Percentiles rank a stretch among this genome's conserved stretches.
Conservation (phyloP, 805 yeast genomes). For the Debaryomyces tyrocola region DNA sequence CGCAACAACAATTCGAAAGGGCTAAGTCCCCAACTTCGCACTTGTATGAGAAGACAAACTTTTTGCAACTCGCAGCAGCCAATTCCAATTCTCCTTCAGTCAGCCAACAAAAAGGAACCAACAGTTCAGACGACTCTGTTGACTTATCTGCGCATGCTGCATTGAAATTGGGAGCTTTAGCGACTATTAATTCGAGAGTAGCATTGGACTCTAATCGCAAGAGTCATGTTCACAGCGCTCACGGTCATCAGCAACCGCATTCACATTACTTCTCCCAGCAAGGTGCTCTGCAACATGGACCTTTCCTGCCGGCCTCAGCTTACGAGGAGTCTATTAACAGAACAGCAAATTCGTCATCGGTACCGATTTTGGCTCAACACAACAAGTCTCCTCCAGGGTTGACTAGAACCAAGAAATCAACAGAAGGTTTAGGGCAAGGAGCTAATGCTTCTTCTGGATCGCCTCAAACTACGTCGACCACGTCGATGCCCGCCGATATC, state of each 20-base stretch:
- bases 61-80: conserved; percentile 37
- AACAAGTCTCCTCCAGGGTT: conserved; percentile 12
- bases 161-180: conserved; percentile 65
- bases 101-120: conserved; percentile 13
- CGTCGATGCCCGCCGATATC: conserved; percentile 44
- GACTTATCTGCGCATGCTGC: conserved; percentile 39
- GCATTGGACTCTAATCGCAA: conserved; percentile 45
- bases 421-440: background rate
- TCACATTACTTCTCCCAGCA: conserved; percentile 9
- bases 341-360: conserved; percentile 33
- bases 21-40: conserved; percentile 42
- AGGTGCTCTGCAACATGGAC: conserved; percentile 6
- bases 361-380: conserved; percentile 3
- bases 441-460: background rate
- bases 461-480: conserved; percentile 2
- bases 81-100: conserved; percentile 18
- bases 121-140: conserved; percentile 20
- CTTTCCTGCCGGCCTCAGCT: conserved; percentile 3
- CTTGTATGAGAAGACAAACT: conserved; percentile 44
- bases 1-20: conserved; percentile 26
- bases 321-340: conserved; percentile 39
- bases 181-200: conserved; percentile 60
- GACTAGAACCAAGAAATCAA: conserved; percentile 3
- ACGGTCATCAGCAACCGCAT: conserved; percentile 10
- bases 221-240: conserved; percentile 11